Base-by-base conservation (phyloP, 176 grass and related monocot species). In the Carex cristatella region DNA sequence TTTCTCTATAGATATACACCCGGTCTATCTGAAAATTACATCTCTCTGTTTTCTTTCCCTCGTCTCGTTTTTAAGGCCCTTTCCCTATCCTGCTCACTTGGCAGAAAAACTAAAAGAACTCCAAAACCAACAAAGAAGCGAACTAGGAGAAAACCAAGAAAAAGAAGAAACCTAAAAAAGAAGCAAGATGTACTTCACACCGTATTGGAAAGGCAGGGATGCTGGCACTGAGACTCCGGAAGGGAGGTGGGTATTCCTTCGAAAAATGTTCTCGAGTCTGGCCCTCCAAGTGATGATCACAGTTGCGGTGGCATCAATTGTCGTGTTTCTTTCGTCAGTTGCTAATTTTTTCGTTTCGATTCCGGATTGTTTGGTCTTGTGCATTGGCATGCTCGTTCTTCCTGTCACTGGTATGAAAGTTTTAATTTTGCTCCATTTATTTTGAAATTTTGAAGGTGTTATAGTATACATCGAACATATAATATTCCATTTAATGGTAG, bases 231-330 rank as follows among this genome's bases (percentile, higher is more conserved):
- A 93, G 88, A 85, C 88, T 44, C 91, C 91, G 54, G 84, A 90
- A 83, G 85, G 92, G 63, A 79, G 95, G 4, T 98, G 93, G 95
- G 85, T 89, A 2, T 98, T 98, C 86, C 81, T 94, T 68, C 83
- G 93, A 3, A 94, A 94, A 85, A 89, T 98, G 1, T 98, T 94
- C 80, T 88, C 83, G 51, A 94, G 93, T 80, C 89, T 98, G 23
- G 85, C 95, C 86, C 15, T 93, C 19, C 95, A 98, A 91, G 88
- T 98, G 89, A 89, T 98, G 27, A 79, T 93, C 83, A 98, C 95
- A 56, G 53, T 98, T 84, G 83, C 67, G 19, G 86, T 98, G 13
- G 91, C 93, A 10, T 79, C 95, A 12, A 15, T 92, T 48, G 91
- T 38, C 37, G 4, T 4, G 37, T 38, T 38, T 38, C 37, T 38